phyloP scores from a whole-genome alignment of 192 early-diverging fungal species.

The Backusella morwellensis region DNA sequence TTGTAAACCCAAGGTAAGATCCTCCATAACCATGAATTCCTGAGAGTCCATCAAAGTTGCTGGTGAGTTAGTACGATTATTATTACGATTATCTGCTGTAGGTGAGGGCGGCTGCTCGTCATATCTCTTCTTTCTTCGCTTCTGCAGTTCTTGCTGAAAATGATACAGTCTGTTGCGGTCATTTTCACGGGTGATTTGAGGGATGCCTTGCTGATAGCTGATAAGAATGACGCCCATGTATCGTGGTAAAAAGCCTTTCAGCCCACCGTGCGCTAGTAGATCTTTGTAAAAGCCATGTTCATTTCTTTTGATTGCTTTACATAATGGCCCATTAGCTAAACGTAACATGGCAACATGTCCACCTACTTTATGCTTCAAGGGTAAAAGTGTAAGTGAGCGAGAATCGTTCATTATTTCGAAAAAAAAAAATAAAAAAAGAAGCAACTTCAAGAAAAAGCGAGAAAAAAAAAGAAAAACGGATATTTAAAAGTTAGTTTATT shows the following conservation, averaged over 20 bases:
- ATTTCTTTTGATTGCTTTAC: constrained; percentile 13
- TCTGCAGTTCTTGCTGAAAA: not conserved
- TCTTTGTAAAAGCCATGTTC: constrained; percentile 10
- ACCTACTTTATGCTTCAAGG: constrained; percentile 15
- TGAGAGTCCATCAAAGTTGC: not conserved
- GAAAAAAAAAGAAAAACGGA: not conserved
- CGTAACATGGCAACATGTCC: constrained; percentile 21
- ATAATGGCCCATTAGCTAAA: constrained; percentile 7
- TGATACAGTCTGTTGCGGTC: not conserved
- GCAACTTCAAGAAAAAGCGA: not conserved
- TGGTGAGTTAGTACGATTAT: not conserved
- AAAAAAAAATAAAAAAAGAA: not conserved
- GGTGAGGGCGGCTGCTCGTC: not conserved
- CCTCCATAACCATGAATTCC: constrained; percentile 92
- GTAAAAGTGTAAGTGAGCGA: constrained; percentile 5
- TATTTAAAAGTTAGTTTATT: not conserved
- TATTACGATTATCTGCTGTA: not conserved
- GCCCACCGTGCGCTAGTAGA: not conserved
- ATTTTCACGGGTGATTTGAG: constrained; percentile 1
- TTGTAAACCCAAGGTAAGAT: constrained; percentile 84
- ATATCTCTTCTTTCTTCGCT: not conserved
- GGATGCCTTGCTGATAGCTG: not conserved
- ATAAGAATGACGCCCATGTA: constrained; percentile 16
- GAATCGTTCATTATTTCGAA: not conserved
- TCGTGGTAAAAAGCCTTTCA: not conserved